Evolutionary conservation across 164 flowering plant species (phyloP), one percentile per base, ranked within the genome.

Genomic region (Cinnamomum chago): DNA sequence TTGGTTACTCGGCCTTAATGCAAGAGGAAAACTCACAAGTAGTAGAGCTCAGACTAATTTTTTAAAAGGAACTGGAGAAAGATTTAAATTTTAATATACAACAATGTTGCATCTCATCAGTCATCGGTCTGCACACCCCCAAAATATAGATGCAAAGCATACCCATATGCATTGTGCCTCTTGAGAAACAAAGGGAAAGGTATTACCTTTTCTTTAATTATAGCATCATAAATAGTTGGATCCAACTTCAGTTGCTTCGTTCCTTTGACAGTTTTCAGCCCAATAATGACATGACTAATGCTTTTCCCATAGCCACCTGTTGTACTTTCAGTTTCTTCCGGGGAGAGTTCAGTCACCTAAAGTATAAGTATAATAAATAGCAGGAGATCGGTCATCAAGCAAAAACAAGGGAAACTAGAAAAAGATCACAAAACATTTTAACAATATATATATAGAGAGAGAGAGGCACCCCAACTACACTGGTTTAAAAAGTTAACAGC

Each of bases 261-360:
- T 81, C 99, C 99, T 82, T 92, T 96, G 67, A 92, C 97, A 76
- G 98, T 94, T 83, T 96, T 96, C 20, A 96, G 82, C 76, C 97
- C 98, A 78, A 96, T 94, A 70, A 94, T 88, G 28, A 94, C 97
- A 85, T 92, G 94, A 80, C 93, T 92, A 74, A 94, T 94, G 82
- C 92, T 91, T 87, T 94, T 96, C 62, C 94, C 97, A 83, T 94
- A 96, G 58, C 99, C 99, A 76, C 99, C 99, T 2, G 95, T 88
- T 13, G 81, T 79, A 70, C 97, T 96, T 76, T 96, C 98, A 55
- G 92, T 85, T 87, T 96, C 99, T 86, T 96, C 99, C 11, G 99
- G 99, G 22, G 98, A 91, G 25, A 96, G 95, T 75, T 96, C 99
- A 72, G 98, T 96, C 64, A 96, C 98, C 99, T 94, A 77, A 65